A percentile compares a stretch with the other conserved stretches of the same genome.
Evolutionary conservation across 257 asterid genomes (phyloP).

Genomic region (Nicotiana undulata): DNA sequence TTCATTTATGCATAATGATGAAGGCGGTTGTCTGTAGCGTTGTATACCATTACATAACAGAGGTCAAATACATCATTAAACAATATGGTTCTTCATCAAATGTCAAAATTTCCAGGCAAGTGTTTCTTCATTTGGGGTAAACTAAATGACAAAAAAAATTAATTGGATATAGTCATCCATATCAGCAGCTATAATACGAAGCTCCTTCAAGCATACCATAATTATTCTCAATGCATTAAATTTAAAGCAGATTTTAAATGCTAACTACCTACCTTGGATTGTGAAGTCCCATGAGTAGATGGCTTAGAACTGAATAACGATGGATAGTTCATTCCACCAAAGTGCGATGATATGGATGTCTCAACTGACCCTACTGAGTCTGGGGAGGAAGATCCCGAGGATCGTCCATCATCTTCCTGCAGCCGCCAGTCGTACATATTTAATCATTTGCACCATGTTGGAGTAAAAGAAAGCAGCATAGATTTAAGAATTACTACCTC

Average conservation of each 20-base stretch:
- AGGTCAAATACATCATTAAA: not conserved
- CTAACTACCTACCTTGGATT: constrained; percentile 42
- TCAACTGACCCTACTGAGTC: constrained; percentile 92
- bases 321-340: constrained; percentile 97
- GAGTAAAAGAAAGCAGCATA: constrained; percentile 9
- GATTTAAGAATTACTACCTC: constrained; percentile 44
- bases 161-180: not conserved
- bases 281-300: constrained; percentile 55
- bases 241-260: not conserved
- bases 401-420: constrained; percentile 91
- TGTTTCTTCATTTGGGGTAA: not conserved
- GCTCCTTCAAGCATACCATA: not conserved
- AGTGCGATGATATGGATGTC: constrained; percentile 96
- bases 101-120: not conserved
- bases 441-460: not conserved
- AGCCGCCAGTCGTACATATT: not conserved
- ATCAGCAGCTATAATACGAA: not conserved
- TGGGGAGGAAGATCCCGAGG: constrained; percentile 96
- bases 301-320: constrained; percentile 97
- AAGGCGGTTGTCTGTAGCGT: not conserved
- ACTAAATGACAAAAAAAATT: not conserved
- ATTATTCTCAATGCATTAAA: not conserved
- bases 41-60: not conserved
- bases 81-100: not conserved
- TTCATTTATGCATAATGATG: not conserved